Evolutionary conservation across 331 rosid genomes (phyloP).

Genomic region (Arachis monticola): DNA sequence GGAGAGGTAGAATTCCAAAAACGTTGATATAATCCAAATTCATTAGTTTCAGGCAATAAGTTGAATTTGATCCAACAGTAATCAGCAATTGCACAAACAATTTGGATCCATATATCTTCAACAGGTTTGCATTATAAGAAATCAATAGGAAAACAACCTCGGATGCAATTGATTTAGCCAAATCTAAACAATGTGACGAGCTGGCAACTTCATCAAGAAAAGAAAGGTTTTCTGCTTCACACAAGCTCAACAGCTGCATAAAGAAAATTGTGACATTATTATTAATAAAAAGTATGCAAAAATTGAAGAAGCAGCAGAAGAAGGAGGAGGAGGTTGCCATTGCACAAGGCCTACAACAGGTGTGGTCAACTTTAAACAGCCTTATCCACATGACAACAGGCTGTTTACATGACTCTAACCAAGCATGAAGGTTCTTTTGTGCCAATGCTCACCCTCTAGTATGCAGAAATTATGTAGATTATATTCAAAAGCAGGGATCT

Average conservation of each 20-base stretch:
- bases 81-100: conserved; percentile 13
- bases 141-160: conserved; percentile 60
- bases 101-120: conserved; percentile 8
- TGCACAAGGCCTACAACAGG: conserved; percentile 12
- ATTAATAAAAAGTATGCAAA: conserved; percentile 17
- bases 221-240: conserved; percentile 90
- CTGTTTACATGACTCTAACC: conserved; percentile 26
- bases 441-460: conserved; percentile 31
- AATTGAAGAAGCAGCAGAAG: background rate
- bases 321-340: background rate
- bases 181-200: conserved; percentile 63
- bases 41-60: conserved; percentile 17
- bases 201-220: conserved; percentile 90
- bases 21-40: conserved; percentile 20
- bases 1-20: background rate
- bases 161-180: conserved; percentile 84
- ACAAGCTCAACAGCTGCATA: conserved; percentile 71
- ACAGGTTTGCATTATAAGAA: conserved; percentile 12
- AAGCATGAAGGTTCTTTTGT: conserved; percentile 16
- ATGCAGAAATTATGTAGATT: conserved; percentile 37
- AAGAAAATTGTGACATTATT: conserved; percentile 21
- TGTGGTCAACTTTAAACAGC: conserved; percentile 7
- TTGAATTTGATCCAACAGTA: background rate
- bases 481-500: conserved; percentile 29
- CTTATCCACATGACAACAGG: conserved; percentile 17